Conservation (phyloP, 306 rosid genomes). For the Cucumis cinereus region DNA sequence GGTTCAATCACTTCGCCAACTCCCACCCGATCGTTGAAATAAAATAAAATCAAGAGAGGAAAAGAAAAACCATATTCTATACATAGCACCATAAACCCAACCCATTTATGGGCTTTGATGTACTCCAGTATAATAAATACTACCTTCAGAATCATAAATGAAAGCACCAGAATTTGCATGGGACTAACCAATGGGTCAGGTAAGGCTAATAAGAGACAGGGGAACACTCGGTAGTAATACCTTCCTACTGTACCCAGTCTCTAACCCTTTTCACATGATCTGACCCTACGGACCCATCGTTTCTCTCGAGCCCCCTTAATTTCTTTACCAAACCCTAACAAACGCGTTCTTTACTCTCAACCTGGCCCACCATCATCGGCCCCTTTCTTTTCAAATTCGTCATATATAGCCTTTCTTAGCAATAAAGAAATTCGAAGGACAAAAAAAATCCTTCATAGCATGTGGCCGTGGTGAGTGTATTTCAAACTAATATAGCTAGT, state of each 20-base stretch:
- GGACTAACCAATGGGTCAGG: neutral
- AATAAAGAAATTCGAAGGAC: neutral
- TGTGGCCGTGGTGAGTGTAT: neutral
- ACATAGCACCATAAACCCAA: neutral
- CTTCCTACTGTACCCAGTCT: neutral
- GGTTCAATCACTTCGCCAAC: neutral
- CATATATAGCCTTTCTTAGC: neutral
- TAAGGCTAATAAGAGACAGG: neutral
- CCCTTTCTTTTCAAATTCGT: neutral
- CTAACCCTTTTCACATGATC: neutral
- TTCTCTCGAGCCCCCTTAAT: neutral
- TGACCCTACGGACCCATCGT: slow-evolving; percentile 3
- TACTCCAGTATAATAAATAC: slow-evolving; percentile 3
- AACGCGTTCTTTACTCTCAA: neutral
- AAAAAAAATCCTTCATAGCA: neutral
- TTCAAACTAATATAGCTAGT: neutral
- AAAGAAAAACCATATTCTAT: neutral
- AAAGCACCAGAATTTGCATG: neutral
- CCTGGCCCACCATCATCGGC: slow-evolving; percentile 3
- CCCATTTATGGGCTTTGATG: neutral
- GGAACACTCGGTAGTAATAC: slow-evolving; percentile 2
- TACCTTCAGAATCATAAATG: slow-evolving; percentile 11
- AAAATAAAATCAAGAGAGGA: neutral
- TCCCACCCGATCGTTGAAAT: neutral
- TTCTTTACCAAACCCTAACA: slow-evolving; percentile 2